phyloP scores from a whole-genome alignment of 257 asterid species.

The Catharanthus roseus region DNA sequence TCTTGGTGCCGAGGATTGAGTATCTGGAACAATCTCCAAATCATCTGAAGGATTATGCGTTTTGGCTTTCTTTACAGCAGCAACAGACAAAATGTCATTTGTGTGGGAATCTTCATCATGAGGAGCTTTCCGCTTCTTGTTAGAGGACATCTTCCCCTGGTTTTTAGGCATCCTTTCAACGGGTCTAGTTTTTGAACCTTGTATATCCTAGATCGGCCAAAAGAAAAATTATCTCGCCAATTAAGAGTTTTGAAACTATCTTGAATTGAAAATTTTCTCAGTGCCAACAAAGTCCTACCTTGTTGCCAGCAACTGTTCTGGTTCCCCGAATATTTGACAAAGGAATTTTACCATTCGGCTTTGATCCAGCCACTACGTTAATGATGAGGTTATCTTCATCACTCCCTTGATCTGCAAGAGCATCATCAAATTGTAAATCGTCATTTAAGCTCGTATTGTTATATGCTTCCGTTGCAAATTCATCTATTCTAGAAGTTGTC shows the following conservation, averaged over 20 bases:
- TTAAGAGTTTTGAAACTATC: background rate
- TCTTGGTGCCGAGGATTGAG: conserved; percentile 20
- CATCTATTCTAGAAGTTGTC: conserved; percentile 17
- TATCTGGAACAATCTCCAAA: conserved; percentile 11
- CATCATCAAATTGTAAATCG: conserved; percentile 28
- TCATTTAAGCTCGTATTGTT: conserved; percentile 22
- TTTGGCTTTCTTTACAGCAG: conserved; percentile 18
- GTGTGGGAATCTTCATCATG: conserved; percentile 18
- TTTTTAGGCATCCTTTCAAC: conserved; percentile 17
- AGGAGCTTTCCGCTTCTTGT: conserved; percentile 49
- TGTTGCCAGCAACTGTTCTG: conserved; percentile 25
- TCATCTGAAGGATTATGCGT: conserved; percentile 7
- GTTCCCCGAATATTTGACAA: conserved; percentile 30
- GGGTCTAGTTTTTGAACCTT: conserved; percentile 20
- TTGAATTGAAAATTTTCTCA: conserved; percentile 4
- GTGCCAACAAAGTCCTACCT: conserved; percentile 29
- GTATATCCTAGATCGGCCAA: conserved; percentile 17
- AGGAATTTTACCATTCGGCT: conserved; percentile 18
- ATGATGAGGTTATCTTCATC: conserved; percentile 71
- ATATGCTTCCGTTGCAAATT: conserved; percentile 21
- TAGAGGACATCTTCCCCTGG: conserved; percentile 24
- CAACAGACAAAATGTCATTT: conserved; percentile 13
- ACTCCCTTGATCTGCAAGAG: conserved; percentile 39
- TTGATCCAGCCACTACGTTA: conserved; percentile 46
- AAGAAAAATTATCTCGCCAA: background rate